phyloP scores from a whole-genome alignment of 1,284 basidiomycete species.

The Exobasidium rhododendri region DNA sequence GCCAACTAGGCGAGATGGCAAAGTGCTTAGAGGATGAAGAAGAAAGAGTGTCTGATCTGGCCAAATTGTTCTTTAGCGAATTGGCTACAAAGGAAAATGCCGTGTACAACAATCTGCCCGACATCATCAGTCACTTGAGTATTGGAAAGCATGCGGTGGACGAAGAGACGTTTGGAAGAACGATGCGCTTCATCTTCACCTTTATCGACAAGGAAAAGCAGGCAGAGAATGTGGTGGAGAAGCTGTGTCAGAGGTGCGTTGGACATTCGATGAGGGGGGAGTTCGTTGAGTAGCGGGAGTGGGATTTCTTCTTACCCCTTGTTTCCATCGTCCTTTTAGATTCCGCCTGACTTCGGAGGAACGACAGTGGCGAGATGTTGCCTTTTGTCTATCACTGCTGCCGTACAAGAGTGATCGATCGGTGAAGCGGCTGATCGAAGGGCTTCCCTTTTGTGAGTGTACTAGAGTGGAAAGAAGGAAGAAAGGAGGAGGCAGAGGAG shows the following conservation, averaged over 20 bases:
- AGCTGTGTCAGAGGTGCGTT: constrained; percentile 49
- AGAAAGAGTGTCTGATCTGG: constrained; percentile 80
- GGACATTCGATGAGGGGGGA: too few species aligned
- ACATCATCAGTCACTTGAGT: constrained; percentile 67
- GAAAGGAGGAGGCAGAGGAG: too few species aligned
- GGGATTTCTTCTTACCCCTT: constrained; percentile 64
- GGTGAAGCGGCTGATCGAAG: constrained; percentile 92
- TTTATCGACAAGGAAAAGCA: constrained; percentile 81
- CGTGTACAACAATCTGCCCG: constrained; percentile 94
- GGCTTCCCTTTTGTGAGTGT: constrained; percentile 58
- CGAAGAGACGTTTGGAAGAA: constrained; percentile 85
- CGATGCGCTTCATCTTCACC: constrained; percentile 90
- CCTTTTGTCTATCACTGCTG: constrained; percentile 86
- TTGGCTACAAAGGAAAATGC: constrained; percentile 94
- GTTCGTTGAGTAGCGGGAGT: neutral
- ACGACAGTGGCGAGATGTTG: constrained; percentile 95
- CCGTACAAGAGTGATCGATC: constrained; percentile 96
- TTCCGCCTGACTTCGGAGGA: constrained; percentile 85
- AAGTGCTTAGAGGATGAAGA: constrained; percentile 97
- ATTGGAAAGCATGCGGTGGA: constrained; percentile 90
- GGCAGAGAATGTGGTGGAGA: constrained; percentile 54
- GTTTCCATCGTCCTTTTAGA: constrained; percentile 58
- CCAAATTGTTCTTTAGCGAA: constrained; percentile 95
- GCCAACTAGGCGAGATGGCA: constrained; percentile 97
- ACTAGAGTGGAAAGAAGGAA: too few species aligned